These are phyloP conservation scores for Leccinum incarnatum DNA, from an alignment of 768 basidiomycete species.

Conservation along the genomic window DNA sequence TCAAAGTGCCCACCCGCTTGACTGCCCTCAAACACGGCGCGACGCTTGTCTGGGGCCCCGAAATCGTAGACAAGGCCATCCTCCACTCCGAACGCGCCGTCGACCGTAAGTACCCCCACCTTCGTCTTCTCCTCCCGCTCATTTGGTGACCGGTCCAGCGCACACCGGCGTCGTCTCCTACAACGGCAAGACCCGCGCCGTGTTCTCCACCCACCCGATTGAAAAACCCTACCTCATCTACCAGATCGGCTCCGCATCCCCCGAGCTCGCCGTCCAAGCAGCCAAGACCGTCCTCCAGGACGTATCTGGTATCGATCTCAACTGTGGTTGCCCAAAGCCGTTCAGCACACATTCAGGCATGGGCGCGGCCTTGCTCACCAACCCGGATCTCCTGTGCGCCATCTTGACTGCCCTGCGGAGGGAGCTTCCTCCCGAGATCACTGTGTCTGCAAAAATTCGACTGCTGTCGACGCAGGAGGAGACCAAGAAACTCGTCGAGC, in stretches of 20 bases:
- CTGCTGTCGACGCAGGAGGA: constrained; percentile 83
- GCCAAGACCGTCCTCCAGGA: constrained; percentile 84
- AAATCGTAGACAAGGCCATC: constrained; percentile 95
- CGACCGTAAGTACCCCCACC: constrained; percentile 61
- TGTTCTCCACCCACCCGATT: constrained; percentile 90
- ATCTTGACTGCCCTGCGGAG: constrained; percentile 79
- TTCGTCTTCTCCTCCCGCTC: background rate
- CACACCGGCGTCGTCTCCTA: constrained; percentile 85
- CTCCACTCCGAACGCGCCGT: constrained; percentile 79
- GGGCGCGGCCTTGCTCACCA: constrained; percentile 93
- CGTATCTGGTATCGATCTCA: constrained; percentile 92
- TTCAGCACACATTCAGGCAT: constrained; percentile 94
- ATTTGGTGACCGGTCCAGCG: constrained; percentile 43
- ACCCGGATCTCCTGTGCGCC: constrained; percentile 85
- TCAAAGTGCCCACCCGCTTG: constrained; percentile 76
- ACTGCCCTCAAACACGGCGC: constrained; percentile 92
- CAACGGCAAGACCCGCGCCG: constrained; percentile 76
- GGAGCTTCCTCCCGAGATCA: constrained; percentile 71
- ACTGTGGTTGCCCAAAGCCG: constrained; percentile 96
- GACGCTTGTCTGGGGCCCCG: constrained; percentile 93
- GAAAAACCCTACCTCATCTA: constrained; percentile 94
- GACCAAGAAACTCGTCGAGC: constrained; percentile 84
- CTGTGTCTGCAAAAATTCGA: constrained; percentile 93
- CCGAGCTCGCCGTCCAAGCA: constrained; percentile 88
- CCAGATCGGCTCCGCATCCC: constrained; percentile 91